Evolutionary conservation across 2,329 filamentous ascomycete genomes (phyloP), one percentile per base, ranked within the genome.

Genomic region (Rhynchosporium secalis): DNA sequence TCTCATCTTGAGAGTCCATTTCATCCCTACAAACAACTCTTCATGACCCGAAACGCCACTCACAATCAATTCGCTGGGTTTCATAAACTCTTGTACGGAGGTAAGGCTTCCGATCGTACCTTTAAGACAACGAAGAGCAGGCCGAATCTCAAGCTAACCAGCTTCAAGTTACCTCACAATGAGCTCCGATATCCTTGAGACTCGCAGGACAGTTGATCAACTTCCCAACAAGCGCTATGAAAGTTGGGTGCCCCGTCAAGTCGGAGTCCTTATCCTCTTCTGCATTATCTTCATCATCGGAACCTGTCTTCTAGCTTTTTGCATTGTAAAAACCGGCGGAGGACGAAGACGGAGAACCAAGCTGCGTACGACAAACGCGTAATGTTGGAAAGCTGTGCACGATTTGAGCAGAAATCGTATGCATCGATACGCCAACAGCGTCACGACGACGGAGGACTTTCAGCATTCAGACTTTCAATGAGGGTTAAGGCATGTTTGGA

Each of bases 221-320:
- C 78, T 70, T 76, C 76, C 86, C 65, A 72, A 76, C 71, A 85
- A 81, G 78, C 80, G 79, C 65, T 71, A 72, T 15, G 48, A 51
- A 61, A 84, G 86, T 78, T 88, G 83, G 81, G 83, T 85, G 29
- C 68, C 75, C 64, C 70, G 75, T 38, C 82, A 88, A 71, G 79
- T 81, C 49, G 85, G 85, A 74, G 83, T 87, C 65, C 78, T 88
- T 56, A 76, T 87, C 66, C 85, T 88, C 61, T 85, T 88, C 75
- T 79, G 76, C 74, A 84, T 88, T 68, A 78, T 86, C 73, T 83
- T 83, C 70, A 69, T 85, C 64, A 81, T 88, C 67, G 78, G 65
- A 45, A 61, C 80, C 64, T 79, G 83, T 31, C 72, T 88, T 55
- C 65, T 80, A 60, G 69, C 71, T 56, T 77, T 87, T 46, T 80